These are phyloP conservation scores for Pythium aphanidermatum DNA, from an alignment of 352 stramenopile genomes.

Conservation along the genomic window DNA sequence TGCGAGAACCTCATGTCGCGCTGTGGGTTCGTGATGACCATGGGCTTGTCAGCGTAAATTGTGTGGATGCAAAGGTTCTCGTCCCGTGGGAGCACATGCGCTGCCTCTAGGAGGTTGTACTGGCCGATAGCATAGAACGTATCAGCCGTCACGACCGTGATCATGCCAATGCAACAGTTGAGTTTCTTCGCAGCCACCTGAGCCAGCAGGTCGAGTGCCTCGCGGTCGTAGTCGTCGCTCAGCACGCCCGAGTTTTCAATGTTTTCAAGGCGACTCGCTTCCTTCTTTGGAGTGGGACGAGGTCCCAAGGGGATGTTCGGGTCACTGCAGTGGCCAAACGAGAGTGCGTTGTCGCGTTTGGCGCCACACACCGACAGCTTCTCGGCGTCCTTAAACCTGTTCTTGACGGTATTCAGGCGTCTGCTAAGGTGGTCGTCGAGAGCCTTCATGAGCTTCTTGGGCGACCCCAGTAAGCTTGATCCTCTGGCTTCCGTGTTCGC, in stretches of 20 bases:
- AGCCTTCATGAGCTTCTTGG: conserved; percentile 26
- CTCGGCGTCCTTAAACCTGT: conserved; percentile 12
- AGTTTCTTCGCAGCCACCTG: conserved; percentile 49
- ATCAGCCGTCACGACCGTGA: conserved; percentile 49
- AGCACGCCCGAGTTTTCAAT: conserved; percentile 44
- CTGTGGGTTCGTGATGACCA: conserved; percentile 58
- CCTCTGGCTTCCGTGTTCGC: no score
- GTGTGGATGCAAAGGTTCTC: conserved; percentile 55
- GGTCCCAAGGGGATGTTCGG: conserved; percentile 41
- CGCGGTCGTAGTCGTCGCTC: conserved; percentile 30
- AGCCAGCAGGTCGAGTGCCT: conserved; percentile 44
- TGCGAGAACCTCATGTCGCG: conserved; percentile 61
- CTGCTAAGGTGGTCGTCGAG: conserved; percentile 38
- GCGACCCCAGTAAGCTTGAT: no score
- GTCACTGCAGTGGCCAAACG: conserved; percentile 31
- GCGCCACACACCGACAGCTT: conserved; percentile 22
- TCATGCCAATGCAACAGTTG: conserved; percentile 47
- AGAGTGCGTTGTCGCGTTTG: conserved; percentile 42
- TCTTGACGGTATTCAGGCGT: conserved; percentile 25
- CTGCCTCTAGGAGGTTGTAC: conserved; percentile 32
- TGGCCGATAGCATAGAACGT: conserved; percentile 43
- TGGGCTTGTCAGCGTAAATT: conserved; percentile 50
- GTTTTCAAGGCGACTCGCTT: conserved; percentile 33
- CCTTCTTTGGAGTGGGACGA: conserved; percentile 27
- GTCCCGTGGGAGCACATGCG: conserved; percentile 27